Percentiles rank a stretch among this genome's conserved stretches.
Evolutionary conservation across 495 filamentous ascomycete species (phyloP).

Genomic region (Penicillium ochrochloron): DNA sequence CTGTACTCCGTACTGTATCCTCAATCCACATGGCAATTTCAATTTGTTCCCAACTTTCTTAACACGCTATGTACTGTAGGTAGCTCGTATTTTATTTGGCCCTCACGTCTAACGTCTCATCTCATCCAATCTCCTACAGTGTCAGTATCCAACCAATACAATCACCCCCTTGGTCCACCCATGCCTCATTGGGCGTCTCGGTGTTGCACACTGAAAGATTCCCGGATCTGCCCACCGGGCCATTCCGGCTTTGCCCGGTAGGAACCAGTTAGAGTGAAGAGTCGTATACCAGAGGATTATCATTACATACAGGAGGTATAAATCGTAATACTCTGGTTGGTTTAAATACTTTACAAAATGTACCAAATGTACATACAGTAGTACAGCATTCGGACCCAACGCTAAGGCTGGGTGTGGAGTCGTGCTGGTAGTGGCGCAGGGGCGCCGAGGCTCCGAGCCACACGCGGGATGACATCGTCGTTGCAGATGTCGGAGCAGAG

Average conservation of each 20-base stretch:
- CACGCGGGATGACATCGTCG: slow-evolving; percentile 32
- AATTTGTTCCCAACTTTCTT: not conserved
- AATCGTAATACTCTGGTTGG: not conserved
- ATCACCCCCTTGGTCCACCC: not conserved
- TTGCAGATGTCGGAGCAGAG: slow-evolving; percentile 29
- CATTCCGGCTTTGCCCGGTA: slow-evolving; percentile 8
- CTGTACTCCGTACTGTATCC: too few relatives aligned
- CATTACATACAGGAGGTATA: not conserved
- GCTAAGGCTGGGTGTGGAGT: slow-evolving; percentile 20
- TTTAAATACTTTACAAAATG: not conserved
- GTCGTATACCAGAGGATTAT: not conserved
- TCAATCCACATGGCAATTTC: slow-evolving; percentile 2
- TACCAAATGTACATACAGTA: not conserved
- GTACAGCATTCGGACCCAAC: not conserved
- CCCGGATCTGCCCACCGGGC: slow-evolving; percentile 16
- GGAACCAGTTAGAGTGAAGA: not conserved
- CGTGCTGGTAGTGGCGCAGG: slow-evolving; percentile 28
- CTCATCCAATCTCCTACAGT: too few relatives aligned
- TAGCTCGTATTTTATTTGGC: not conserved
- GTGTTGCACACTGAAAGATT: slow-evolving; percentile 12
- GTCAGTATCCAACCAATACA: too few relatives aligned
- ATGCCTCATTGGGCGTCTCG: slow-evolving; percentile 22
- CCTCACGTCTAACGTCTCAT: not conserved
- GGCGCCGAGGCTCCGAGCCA: slow-evolving; percentile 29
- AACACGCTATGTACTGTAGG: not conserved